Evolutionary conservation across 1,284 basidiomycete genomes (phyloP).

Genomic region (Jaminaea rosea): DNA sequence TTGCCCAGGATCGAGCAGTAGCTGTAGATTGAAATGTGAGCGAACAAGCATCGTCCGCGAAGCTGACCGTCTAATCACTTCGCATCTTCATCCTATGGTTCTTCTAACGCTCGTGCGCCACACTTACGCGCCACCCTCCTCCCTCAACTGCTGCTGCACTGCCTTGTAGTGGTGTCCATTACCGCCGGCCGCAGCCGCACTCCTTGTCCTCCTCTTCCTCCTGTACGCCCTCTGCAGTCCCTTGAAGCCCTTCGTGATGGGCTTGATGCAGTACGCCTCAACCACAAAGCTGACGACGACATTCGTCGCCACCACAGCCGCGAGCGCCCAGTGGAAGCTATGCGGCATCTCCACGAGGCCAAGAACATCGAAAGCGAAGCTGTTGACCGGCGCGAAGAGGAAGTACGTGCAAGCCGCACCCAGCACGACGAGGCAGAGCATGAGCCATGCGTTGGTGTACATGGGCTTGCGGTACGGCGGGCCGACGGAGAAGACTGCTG

Average conservation of each 20-base stretch:
- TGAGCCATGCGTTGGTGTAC: conserved; percentile 64
- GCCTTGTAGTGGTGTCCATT: conserved; percentile 1
- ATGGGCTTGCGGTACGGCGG: conserved; percentile 90
- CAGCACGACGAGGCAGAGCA: conserved; percentile 27
- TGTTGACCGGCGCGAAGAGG: conserved; percentile 55
- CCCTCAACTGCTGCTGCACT: not conserved
- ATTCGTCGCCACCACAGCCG: conserved; percentile 66
- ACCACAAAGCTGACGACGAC: conserved; percentile 65
- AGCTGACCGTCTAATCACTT: too few species aligned
- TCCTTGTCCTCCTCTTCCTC: not conserved
- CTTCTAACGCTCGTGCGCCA: too few species aligned
- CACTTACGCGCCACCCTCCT: conserved; percentile 2
- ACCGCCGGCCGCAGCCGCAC: not conserved
- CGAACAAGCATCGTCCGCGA: too few species aligned
- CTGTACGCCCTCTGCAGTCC: conserved; percentile 12
- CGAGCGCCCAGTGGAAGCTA: conserved; percentile 62
- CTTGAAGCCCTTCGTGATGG: conserved; percentile 22
- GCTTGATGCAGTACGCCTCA: conserved; percentile 52
- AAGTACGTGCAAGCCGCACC: conserved; percentile 30
- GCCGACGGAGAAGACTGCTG: conserved; percentile 92
- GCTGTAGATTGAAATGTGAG: too few species aligned
- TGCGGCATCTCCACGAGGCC: conserved; percentile 70
- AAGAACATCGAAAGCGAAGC: conserved; percentile 59
- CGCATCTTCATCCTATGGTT: too few species aligned
- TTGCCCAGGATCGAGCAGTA: too few species aligned